These are phyloP conservation scores for Chamaenerion angustifolium DNA, from an alignment of 345 rosid species.

Conservation along the genomic window DNA sequence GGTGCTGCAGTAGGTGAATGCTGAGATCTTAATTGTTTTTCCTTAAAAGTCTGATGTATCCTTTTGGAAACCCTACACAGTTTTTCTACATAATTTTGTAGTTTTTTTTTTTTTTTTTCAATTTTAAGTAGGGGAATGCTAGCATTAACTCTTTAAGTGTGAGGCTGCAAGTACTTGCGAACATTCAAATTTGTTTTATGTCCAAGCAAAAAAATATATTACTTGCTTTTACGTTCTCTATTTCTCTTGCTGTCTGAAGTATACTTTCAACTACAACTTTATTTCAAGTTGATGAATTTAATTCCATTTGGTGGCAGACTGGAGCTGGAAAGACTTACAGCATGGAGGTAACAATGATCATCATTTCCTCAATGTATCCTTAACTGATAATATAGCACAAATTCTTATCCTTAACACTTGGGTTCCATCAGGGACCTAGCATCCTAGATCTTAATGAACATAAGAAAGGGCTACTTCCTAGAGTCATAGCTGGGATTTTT, in stretches of 20 bases:
- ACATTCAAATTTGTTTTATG: too few species aligned
- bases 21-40: background rate
- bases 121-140: background rate
- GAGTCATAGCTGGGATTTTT: conserved; percentile 63
- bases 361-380: background rate
- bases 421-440: conserved; percentile 40
- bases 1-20: background rate
- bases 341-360: conserved; percentile 50
- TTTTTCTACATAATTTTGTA: background rate
- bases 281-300: conserved; percentile 4
- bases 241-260: background rate
- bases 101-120: background rate
- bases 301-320: conserved; percentile 37
- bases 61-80: background rate
- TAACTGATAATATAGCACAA: conserved; percentile 1
- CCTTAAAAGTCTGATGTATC: too few species aligned
- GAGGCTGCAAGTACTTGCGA: too few species aligned
- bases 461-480: conserved; percentile 62
- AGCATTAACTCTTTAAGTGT: too few species aligned
- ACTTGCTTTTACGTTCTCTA: too few species aligned
- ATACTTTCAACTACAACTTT: background rate
- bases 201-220: too few species aligned
- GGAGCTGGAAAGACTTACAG: conserved; percentile 89
- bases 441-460: conserved; percentile 37
- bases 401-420: conserved; percentile 6